Base-by-base conservation (phyloP, 305 asterid genomes). In the Ruellia speciosa region DNA sequence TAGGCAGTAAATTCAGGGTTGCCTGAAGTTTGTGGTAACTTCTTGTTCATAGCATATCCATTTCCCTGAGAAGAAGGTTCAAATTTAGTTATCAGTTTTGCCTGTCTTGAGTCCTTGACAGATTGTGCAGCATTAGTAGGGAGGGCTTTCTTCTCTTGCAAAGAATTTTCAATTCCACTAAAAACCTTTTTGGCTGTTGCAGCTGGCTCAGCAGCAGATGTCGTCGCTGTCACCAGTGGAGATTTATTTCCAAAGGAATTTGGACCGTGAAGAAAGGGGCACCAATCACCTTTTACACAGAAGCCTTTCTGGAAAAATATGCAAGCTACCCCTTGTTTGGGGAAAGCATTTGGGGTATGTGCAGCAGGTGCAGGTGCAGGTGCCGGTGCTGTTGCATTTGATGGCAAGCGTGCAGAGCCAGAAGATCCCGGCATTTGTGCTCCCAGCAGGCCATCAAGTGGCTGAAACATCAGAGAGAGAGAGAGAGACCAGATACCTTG, bases 231-330 rank as follows among this genome's bases (percentile, higher is more conserved):
- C 28, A 62, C 62, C 20, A 59, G 71, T 14, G 74, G 28, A 56
- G 72, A 65, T 84, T 89, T 84, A 63, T 70, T 76, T 58, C 58
- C 73, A 53, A 64, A 56, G 56, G 83, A 54, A 51, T 64, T 74
- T 40, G 94, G 89, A 33, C 58, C 73, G 51, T 89, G 97, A 58
- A 79, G 71, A 65, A 84, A 89, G 0, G 79, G 86, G 68, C 97
- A 89, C 89, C 92, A 81, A 72, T 89, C 90, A 18, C 95, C 97
- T 77, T 78, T 89, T 28, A 82, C 47, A 63, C 97, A 89, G 67
- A 48, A 37, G 14, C 95, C 94, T 56, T 82, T 83, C 70, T 82
- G 95, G 72, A 89, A 89, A 75, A 80, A 89, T 43, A 86, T 59
- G 59, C 97, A 89, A 9, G 93, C 67, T 28, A 84, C 94, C 35